Evolutionary conservation across 139 green algal species (phyloP).

Genomic region (Diplosphaera chodatii): DNA sequence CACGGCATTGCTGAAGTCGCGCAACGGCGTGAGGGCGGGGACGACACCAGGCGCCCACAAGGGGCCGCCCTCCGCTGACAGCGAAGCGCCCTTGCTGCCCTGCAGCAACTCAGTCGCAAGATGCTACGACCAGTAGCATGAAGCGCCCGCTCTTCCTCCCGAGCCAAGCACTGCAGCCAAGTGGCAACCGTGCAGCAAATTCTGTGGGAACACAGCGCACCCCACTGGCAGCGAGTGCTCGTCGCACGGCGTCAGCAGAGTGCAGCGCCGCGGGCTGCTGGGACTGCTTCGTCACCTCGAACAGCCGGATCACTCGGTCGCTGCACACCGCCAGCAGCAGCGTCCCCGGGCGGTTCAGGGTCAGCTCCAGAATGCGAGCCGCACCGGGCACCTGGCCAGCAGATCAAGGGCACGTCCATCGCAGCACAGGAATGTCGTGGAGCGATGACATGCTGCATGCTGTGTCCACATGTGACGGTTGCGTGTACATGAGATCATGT

Average conservation of each 20-base stretch:
- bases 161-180: too few relatives aligned
- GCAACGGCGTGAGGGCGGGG: conserved; percentile 9
- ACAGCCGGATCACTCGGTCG: conserved; percentile 60
- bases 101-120: neutral
- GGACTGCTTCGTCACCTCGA: conserved; percentile 21
- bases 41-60: conserved; percentile 51
- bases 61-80: conserved; percentile 18
- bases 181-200: too few relatives aligned
- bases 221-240: neutral
- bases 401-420: too few relatives aligned
- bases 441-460: too few relatives aligned
- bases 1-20: conserved; percentile 62
- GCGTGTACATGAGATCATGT: too few relatives aligned
- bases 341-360: conserved; percentile 52
- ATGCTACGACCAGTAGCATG: too few relatives aligned
- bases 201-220: too few relatives aligned
- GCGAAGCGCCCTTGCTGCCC: conserved; percentile 15
- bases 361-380: conserved; percentile 42
- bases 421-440: too few relatives aligned
- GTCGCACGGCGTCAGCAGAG: neutral
- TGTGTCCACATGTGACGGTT: too few relatives aligned
- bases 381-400: conserved; percentile 31
- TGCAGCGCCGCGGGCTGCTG: neutral
- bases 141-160: too few relatives aligned
- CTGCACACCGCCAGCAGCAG: conserved; percentile 64